Conservation (phyloP, 1,284 basidiomycete species). For the Cryptococcus hybrid region DNA sequence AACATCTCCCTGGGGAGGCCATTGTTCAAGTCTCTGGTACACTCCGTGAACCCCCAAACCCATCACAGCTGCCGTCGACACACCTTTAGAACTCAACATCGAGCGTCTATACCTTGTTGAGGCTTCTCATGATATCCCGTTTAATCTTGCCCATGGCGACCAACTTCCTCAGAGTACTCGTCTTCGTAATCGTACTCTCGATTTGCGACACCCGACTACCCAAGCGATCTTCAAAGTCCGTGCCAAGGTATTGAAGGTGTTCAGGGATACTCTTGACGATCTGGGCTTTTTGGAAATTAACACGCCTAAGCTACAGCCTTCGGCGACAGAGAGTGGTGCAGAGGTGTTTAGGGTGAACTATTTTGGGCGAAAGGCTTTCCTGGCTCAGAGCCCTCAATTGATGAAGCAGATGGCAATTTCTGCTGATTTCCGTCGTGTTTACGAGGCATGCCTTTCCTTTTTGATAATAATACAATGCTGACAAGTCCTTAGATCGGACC, state of each 20-base stretch:
- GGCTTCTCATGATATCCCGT: constrained; percentile 26
- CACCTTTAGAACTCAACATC: constrained; percentile 54
- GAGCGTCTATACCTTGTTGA: constrained; percentile 27
- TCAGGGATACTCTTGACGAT: constrained; percentile 53
- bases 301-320: constrained; percentile 91
- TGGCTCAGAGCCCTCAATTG: constrained; percentile 57
- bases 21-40: constrained; percentile 54
- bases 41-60: constrained; percentile 51
- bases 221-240: constrained; percentile 57
- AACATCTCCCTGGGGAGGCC: constrained; percentile 51
- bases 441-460: constrained; percentile 47
- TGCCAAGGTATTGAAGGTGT: constrained; percentile 52
- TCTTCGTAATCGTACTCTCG: constrained; percentile 53
- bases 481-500: constrained; percentile 19
- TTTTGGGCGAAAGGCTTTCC: constrained; percentile 65
- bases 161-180: constrained; percentile 33
- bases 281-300: constrained; percentile 65
- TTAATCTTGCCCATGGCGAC: constrained; percentile 14
- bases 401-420: constrained; percentile 59
- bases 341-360: constrained; percentile 96
- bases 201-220: constrained; percentile 54
- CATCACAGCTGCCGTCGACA: constrained; percentile 51
- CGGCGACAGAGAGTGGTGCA: constrained; percentile 92
- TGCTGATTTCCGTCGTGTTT: constrained; percentile 56
- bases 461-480: background rate